Conservation (phyloP, 129 eudicot species). For the Flaveria linearis region DNA sequence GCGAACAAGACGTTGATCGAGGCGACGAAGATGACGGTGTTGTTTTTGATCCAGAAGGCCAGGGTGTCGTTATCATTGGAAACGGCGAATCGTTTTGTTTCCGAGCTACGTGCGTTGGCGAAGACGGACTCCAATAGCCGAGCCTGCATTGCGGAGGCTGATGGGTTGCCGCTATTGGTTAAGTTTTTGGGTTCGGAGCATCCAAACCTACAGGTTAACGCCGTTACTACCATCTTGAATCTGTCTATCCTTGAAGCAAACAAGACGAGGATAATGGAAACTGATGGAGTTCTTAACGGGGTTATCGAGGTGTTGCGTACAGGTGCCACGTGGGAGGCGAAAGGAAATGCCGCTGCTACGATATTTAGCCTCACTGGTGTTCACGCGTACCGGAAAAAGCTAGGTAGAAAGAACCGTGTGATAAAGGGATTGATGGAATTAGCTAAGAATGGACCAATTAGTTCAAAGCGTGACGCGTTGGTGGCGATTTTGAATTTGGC, state of each 20-base stretch:
- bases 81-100: conserved; percentile 55
- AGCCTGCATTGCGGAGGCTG: conserved; percentile 79
- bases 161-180: conserved; percentile 64
- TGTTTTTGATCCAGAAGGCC: conserved; percentile 59
- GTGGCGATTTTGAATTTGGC: conserved; percentile 85
- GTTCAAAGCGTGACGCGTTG: conserved; percentile 73
- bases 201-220: conserved; percentile 71
- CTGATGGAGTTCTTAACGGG: conserved; percentile 65
- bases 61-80: conserved; percentile 44
- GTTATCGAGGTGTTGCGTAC: conserved; percentile 72
- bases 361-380: conserved; percentile 71
- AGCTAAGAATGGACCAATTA: conserved; percentile 65
- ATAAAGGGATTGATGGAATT: conserved; percentile 73
- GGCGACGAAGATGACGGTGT: conserved; percentile 86
- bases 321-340: conserved; percentile 94
- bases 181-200: conserved; percentile 57
- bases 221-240: conserved; percentile 79
- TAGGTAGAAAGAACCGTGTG: conserved; percentile 72
- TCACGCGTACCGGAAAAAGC: conserved; percentile 54
- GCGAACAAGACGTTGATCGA: conserved; percentile 68
- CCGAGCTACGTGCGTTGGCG: conserved; percentile 84
- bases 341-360: conserved; percentile 92
- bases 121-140: conserved; percentile 85
- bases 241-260: conserved; percentile 78
- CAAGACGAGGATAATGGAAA: conserved; percentile 75